Evolutionary conservation across 75 land plant genomes (phyloP).

Genomic region (Azolla pinnata): DNA sequence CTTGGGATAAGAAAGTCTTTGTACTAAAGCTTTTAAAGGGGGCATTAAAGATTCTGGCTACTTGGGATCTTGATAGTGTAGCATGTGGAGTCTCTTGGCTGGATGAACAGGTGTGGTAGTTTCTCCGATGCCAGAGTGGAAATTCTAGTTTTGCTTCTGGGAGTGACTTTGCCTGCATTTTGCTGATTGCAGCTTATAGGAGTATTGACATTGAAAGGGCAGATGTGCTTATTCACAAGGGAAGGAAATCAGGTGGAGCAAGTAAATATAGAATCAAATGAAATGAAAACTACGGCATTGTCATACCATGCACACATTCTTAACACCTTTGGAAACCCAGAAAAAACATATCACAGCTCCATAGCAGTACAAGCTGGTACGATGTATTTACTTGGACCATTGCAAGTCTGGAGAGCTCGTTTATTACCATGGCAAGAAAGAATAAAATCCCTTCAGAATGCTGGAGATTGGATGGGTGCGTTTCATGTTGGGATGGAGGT

Average conservation of each 20-base stretch:
- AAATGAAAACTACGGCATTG: constrained; percentile 43
- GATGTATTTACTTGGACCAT: constrained; percentile 70
- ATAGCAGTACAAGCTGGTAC: constrained; percentile 78
- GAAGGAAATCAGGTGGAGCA: constrained; percentile 76
- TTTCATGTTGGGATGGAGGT: constrained; percentile 89
- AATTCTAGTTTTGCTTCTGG: background rate
- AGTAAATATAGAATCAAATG: constrained; percentile 45
- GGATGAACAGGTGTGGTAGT: constrained; percentile 80
- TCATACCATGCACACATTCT: constrained; percentile 64
- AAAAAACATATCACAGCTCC: constrained; percentile 81
- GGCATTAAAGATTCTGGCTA: constrained; percentile 47
- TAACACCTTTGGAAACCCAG: constrained; percentile 83
- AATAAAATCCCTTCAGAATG: constrained; percentile 75
- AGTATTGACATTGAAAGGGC: constrained; percentile 61
- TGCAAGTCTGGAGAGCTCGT: constrained; percentile 64
- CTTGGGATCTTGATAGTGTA: constrained; percentile 77
- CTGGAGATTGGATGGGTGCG: constrained; percentile 99
- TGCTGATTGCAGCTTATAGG: constrained; percentile 96
- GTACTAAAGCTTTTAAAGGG: constrained; percentile 69
- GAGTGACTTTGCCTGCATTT: too few species aligned
- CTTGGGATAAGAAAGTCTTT: constrained; percentile 86
- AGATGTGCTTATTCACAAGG: constrained; percentile 65
- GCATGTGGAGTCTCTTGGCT: constrained; percentile 90
- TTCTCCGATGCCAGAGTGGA: too few species aligned
- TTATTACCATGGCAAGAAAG: constrained; percentile 96